Base-by-base conservation (phyloP, 2,329 filamentous ascomycete genomes). In the Sclerotinia borealis region DNA sequence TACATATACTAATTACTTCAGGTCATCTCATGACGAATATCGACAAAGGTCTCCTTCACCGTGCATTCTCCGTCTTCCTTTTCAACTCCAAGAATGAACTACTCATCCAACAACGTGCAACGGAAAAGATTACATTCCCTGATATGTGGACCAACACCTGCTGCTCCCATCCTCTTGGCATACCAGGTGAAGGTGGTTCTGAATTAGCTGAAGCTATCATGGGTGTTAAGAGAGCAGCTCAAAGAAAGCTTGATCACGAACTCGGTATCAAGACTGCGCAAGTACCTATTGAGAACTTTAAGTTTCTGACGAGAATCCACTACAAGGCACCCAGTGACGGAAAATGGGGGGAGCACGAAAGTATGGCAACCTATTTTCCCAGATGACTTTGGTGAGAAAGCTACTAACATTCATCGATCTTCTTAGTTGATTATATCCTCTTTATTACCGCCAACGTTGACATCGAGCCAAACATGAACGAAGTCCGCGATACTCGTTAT, bases 71-170 rank as follows among this genome's bases (percentile, higher is more conserved):
- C 64, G 91, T 96, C 70, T 99, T 99, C 81, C 87, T 99, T 70
- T 99, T 99, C 82, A 92, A 98, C 79, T 89, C 91, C 66, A 84
- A 95, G 75, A 96, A 97, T 77, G 89, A 92, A 72, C 82, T 98
- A 65, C 89, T 99, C 50, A 86, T 99, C 59, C 95, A 99, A 79
- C 95, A 98, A 81, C 90, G 95, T 70, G 95, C 95, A 34, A 81
- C 87, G 47, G 93, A 98, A 80, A 99, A 99, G 82, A 99, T 99
- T 75, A 99, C 95, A 8, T 99, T 99, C 79, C 93, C 95, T 55
- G 92, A 96, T 76, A 93, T 97, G 89, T 99, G 95, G 95, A 99
- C 95, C 68, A 99, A 99, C 79, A 99, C 95, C 37, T 99, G 95
- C 84, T 99, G 95, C 82, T 99, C 95, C 45, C 95, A 99, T 78